Percentiles rank a stretch among this genome's conserved stretches.
Evolutionary conservation across 495 filamentous ascomycete genomes (phyloP).

Genomic region (Lepidopterella palustris): DNA sequence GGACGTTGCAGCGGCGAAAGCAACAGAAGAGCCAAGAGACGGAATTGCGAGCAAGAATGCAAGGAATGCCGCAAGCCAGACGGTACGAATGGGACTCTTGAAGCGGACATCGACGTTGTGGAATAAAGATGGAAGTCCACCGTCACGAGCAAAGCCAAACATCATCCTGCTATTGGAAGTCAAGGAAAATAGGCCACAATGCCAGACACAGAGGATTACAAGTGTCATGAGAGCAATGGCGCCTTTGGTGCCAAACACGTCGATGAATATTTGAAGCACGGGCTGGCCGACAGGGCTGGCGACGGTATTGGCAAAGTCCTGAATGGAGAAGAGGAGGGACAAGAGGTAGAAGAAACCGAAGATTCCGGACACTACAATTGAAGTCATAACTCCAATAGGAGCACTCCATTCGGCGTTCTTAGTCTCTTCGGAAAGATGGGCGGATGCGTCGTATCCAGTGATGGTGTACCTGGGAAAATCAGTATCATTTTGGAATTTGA

Average conservation of each 20-base stretch:
- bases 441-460: constrained; percentile 42
- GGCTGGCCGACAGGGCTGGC: constrained; percentile 43
- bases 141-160: constrained; percentile 54
- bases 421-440: constrained; percentile 56
- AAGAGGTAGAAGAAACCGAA: constrained; percentile 60
- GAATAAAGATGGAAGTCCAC: constrained; percentile 40
- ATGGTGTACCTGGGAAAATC: no score
- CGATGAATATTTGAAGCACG: constrained; percentile 52
- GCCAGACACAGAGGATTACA: constrained; percentile 57
- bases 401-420: constrained; percentile 53
- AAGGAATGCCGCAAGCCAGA: constrained; percentile 52
- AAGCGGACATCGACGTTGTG: constrained; percentile 41
- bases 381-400: constrained; percentile 54
- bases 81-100: constrained; percentile 48
- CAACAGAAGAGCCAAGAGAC: constrained; percentile 53
- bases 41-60: constrained; percentile 55
- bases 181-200: constrained; percentile 53
- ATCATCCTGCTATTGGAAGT: constrained; percentile 59
- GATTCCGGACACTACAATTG: constrained; percentile 50
- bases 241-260: constrained; percentile 49
- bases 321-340: constrained; percentile 53
- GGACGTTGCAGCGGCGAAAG: constrained; percentile 54
- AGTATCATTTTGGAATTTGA: no score
- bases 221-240: constrained; percentile 51
- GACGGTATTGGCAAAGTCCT: constrained; percentile 47